phyloP scores from a whole-genome alignment of 179 eudicot species.

The Heliamphora pulchella region DNA sequence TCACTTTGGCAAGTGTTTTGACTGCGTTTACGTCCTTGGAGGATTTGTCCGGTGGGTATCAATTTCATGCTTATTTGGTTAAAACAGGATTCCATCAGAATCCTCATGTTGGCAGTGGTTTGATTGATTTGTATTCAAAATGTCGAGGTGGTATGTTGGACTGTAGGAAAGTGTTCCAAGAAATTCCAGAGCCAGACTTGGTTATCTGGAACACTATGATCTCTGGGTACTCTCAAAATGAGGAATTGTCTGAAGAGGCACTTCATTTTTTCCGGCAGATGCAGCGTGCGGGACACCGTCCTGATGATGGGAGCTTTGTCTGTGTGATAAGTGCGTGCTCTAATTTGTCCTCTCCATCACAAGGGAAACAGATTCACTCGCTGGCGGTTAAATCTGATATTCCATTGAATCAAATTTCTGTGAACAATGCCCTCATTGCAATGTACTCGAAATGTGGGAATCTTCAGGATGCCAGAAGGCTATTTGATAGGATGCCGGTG shows the following conservation, averaged over 20 bases:
- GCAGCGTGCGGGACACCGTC: slow-evolving; percentile 52
- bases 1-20: slow-evolving; percentile 78
- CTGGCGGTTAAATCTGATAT: slow-evolving; percentile 66
- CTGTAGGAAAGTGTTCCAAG: slow-evolving; percentile 52
- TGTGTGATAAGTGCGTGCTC: slow-evolving; percentile 75
- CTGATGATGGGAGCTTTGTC: slow-evolving; percentile 79
- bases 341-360: slow-evolving; percentile 57
- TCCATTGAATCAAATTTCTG: slow-evolving; percentile 54
- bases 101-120: slow-evolving; percentile 72
- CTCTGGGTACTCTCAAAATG: slow-evolving; percentile 61
- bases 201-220: slow-evolving; percentile 89
- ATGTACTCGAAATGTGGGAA: slow-evolving; percentile 86
- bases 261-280: slow-evolving; percentile 49
- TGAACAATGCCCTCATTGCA: slow-evolving; percentile 66
- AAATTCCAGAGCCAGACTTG: slow-evolving; percentile 59
- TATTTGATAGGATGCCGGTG: slow-evolving; percentile 77
- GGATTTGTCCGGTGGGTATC: slow-evolving; percentile 61
- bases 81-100: slow-evolving; percentile 55
- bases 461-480: slow-evolving; percentile 57
- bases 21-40: slow-evolving; percentile 65
- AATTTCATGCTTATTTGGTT: slow-evolving; percentile 68
- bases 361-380: slow-evolving; percentile 74
- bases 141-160: slow-evolving; percentile 45
- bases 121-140: slow-evolving; percentile 74
- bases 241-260: slow-evolving; percentile 58